Percentiles rank a stretch among this genome's conserved stretches.
These are phyloP conservation scores for Microdochium nivale DNA, from an alignment of 2,329 filamentous ascomycete genomes.

Conservation along the genomic window DNA sequence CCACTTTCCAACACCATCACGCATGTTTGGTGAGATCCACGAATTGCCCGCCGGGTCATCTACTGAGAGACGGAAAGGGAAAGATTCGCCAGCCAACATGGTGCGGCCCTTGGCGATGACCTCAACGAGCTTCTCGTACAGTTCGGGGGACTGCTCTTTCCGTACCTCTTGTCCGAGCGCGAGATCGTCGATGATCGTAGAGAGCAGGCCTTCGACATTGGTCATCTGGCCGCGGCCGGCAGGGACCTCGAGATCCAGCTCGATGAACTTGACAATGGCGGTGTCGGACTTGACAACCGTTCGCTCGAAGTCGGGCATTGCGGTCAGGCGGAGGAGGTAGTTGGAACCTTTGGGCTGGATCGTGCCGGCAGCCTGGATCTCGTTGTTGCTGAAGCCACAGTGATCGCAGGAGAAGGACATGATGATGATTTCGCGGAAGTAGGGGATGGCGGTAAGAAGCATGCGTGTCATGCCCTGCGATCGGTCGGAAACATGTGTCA, in stretches of 20 bases:
- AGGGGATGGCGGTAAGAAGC: slow-evolving; percentile 86
- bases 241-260: slow-evolving; percentile 89
- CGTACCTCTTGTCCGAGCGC: slow-evolving; percentile 74
- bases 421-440: slow-evolving; percentile 94
- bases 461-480: slow-evolving; percentile 72
- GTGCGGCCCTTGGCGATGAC: slow-evolving; percentile 66
- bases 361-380: slow-evolving; percentile 84
- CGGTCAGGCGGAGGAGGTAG: slow-evolving; percentile 73
- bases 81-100: slow-evolving; percentile 69
- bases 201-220: slow-evolving; percentile 84
- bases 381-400: slow-evolving; percentile 84
- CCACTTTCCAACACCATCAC: slow-evolving; percentile 79
- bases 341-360: slow-evolving; percentile 84
- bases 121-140: slow-evolving; percentile 68
- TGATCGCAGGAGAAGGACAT: slow-evolving; percentile 94
- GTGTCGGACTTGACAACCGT: slow-evolving; percentile 91
- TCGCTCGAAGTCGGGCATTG: slow-evolving; percentile 65
- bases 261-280: slow-evolving; percentile 77
- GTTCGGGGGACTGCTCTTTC: slow-evolving; percentile 68
- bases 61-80: slow-evolving; percentile 81
- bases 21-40: slow-evolving; percentile 84
- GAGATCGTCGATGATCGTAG: slow-evolving; percentile 70
- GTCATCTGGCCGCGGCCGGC: slow-evolving; percentile 84
- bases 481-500: slow-evolving; percentile 2
- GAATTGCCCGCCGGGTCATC: slow-evolving; percentile 95